Percentiles rank a stretch among this genome's conserved stretches.
Evolutionary conservation across 1,284 basidiomycete genomes (phyloP).

Genomic region (Ganoderma meredithae): DNA sequence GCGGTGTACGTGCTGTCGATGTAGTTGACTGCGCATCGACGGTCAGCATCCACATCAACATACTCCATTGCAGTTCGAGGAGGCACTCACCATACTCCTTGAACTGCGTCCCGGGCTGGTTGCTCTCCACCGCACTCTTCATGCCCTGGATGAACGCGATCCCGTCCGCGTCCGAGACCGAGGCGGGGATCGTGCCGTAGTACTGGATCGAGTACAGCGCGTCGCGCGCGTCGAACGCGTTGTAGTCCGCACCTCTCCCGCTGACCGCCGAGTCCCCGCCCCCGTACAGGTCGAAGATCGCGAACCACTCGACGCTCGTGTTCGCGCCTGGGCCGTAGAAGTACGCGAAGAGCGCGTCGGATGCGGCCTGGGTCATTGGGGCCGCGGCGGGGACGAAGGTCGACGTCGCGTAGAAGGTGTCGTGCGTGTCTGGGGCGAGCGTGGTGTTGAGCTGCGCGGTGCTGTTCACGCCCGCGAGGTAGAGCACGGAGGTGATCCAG

Average conservation of each 20-base stretch:
- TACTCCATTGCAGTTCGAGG: too few species aligned
- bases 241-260: conserved; percentile 6
- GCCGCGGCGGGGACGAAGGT: conserved; percentile 17
- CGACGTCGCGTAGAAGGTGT: conserved; percentile 21
- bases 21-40: conserved; percentile 11
- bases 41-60: too few species aligned
- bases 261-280: conserved; percentile 18
- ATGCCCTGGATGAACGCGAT: conserved; percentile 24
- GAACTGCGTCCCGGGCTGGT: conserved; percentile 17
- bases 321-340: conserved; percentile 17
- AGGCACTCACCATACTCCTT: conserved; percentile 20
- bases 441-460: conserved; percentile 15
- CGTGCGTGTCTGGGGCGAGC: conserved; percentile 13
- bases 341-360: conserved; percentile 22
- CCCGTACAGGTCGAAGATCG: conserved; percentile 19
- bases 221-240: conserved; percentile 20
- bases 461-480: conserved; percentile 17
- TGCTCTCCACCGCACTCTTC: conserved; percentile 15
- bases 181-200: conserved; percentile 22
- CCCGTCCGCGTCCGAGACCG: conserved; percentile 17
- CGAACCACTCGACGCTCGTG: conserved; percentile 16
- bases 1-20: conserved; percentile 25
- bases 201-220: conserved; percentile 25
- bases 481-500: conserved; percentile 23
- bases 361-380: conserved; percentile 5